These are phyloP conservation scores for Polytolypa hystricis DNA, from an alignment of 2,329 filamentous ascomycete species.

Conservation along the genomic window DNA sequence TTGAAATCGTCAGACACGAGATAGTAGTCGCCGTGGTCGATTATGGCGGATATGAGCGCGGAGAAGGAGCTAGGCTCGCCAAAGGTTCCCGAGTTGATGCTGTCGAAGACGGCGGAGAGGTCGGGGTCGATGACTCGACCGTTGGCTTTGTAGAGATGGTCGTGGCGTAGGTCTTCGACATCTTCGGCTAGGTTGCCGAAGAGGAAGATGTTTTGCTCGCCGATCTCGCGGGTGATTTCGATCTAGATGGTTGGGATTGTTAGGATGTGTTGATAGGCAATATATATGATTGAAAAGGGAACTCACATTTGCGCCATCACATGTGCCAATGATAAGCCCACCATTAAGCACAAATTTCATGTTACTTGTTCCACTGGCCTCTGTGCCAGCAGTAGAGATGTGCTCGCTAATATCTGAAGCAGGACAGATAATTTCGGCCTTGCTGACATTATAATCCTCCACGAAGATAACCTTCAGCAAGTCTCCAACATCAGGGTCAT, in stretches of 20 bases:
- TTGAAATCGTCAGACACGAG: constrained; percentile 95
- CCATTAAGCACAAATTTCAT: constrained; percentile 99
- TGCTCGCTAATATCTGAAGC: constrained; percentile 96
- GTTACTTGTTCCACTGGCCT: constrained; percentile 81
- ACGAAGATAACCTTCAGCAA: constrained; percentile 94
- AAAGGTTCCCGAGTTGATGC: constrained; percentile 70
- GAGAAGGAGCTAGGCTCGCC: constrained; percentile 68
- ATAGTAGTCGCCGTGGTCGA: constrained; percentile 94
- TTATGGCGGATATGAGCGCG: constrained; percentile 73
- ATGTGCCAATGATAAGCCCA: constrained; percentile 93
- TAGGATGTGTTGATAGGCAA: constrained; percentile 3
- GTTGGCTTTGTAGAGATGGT: constrained; percentile 61
- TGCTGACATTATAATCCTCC: constrained; percentile 98
- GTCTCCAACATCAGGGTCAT: constrained; percentile 82
- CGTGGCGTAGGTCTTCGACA: constrained; percentile 88
- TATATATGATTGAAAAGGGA: constrained; percentile 1
- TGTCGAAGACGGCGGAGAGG: constrained; percentile 69
- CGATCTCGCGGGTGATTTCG: constrained; percentile 94
- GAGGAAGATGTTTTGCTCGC: constrained; percentile 95
- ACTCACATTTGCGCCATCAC: constrained; percentile 88
- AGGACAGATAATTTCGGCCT: constrained; percentile 91
- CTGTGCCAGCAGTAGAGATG: constrained; percentile 94
- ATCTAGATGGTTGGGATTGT: constrained; percentile 45
- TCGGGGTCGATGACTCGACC: constrained; percentile 65
- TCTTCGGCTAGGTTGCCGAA: constrained; percentile 94